Evolutionary conservation across 2,329 filamentous ascomycete genomes (phyloP).

Genomic region (Botrytis hyacinthi): DNA sequence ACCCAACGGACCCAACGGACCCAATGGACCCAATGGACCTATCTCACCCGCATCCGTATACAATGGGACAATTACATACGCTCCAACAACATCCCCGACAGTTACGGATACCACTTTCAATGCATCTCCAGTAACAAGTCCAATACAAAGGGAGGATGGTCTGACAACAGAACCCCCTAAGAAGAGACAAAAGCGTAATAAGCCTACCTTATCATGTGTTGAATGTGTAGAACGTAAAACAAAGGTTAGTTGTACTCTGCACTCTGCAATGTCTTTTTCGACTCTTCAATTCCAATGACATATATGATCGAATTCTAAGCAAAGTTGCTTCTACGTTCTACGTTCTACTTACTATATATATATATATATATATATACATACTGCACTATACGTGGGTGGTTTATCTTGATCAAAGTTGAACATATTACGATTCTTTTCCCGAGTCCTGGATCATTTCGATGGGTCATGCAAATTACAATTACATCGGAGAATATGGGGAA

Average conservation of each 20-base stretch:
- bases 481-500: not conserved
- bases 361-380: not conserved
- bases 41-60: slow-evolving; percentile 25
- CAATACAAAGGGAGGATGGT: slow-evolving; percentile 25
- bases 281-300: not conserved
- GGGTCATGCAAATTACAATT: not conserved
- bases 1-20: not conserved
- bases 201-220: slow-evolving; percentile 74
- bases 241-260: slow-evolving; percentile 51
- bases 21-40: not conserved
- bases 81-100: slow-evolving; percentile 26
- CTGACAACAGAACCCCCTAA: slow-evolving; percentile 27
- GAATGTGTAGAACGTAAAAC: slow-evolving; percentile 83
- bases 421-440: not conserved
- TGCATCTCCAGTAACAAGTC: slow-evolving; percentile 13
- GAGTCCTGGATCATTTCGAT: not conserved
- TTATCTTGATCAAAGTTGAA: not conserved
- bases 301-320: not conserved
- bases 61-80: slow-evolving; percentile 21
- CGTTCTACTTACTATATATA: too few species aligned
- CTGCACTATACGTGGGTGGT: not conserved
- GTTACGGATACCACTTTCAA: slow-evolving; percentile 27
- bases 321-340: slow-evolving; percentile 6
- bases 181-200: slow-evolving; percentile 82
- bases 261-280: not conserved